A percentile compares a stretch with the other conserved stretches of the same genome.
Conservation (phyloP, 2,329 filamentous ascomycete species). For the Coniochaeta sp. region DNA sequence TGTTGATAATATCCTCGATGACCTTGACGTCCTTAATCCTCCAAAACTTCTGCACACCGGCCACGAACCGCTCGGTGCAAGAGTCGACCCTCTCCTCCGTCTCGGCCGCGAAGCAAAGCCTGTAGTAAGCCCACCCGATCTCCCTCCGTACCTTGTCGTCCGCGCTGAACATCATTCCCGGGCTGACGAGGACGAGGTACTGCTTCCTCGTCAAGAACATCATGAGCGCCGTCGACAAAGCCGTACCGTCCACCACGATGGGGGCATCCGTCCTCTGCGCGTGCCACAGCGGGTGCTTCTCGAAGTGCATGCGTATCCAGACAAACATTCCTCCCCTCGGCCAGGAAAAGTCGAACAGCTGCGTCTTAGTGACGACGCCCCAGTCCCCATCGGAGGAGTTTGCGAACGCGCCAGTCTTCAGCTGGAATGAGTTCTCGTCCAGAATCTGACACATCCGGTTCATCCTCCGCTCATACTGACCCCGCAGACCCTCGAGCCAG, state of each 20-base stretch:
- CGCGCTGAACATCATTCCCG: slow-evolving; percentile 68
- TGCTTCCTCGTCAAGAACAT: slow-evolving; percentile 62
- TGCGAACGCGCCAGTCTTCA: slow-evolving; percentile 52
- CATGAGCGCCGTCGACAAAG: slow-evolving; percentile 61
- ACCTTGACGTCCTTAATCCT: slow-evolving; percentile 57
- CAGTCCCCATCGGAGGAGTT: slow-evolving; percentile 49
- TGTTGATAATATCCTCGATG: slow-evolving; percentile 54
- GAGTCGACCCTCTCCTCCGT: slow-evolving; percentile 59
- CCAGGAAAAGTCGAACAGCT: slow-evolving; percentile 69
- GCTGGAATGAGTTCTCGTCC: slow-evolving; percentile 56
- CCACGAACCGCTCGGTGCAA: slow-evolving; percentile 56
- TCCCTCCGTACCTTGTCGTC: slow-evolving; percentile 48
- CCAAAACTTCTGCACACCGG: slow-evolving; percentile 70
- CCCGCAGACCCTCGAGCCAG: slow-evolving; percentile 80
- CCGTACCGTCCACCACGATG: slow-evolving; percentile 37
- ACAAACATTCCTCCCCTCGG: slow-evolving; percentile 89
- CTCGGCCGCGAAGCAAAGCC: slow-evolving; percentile 81
- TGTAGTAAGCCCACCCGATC: slow-evolving; percentile 63
- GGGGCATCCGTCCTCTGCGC: slow-evolving; percentile 19
- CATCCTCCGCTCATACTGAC: slow-evolving; percentile 81
- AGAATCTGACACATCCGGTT: slow-evolving; percentile 66
- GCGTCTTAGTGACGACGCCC: slow-evolving; percentile 67
- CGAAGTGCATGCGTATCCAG: slow-evolving; percentile 69
- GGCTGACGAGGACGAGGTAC: slow-evolving; percentile 60
- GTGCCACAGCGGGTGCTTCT: slow-evolving; percentile 61